Percentiles rank a stretch among this genome's conserved stretches.
Evolutionary conservation across 2,329 filamentous ascomycete species (phyloP).

Genomic region (Fusarium coicis): DNA sequence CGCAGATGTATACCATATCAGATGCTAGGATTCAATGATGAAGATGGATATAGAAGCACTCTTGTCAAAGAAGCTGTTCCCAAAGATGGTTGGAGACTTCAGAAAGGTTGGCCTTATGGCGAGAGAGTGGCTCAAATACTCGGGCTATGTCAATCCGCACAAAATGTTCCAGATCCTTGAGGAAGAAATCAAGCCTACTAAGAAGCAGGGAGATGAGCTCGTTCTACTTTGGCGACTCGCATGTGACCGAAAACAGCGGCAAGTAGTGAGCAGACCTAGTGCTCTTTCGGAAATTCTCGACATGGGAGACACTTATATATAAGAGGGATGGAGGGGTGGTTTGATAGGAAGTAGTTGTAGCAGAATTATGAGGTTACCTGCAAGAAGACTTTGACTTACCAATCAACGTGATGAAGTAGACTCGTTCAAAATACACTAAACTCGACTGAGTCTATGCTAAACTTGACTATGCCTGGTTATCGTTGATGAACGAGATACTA

Average conservation of each 20-base stretch:
- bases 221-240: neutral
- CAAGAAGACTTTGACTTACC: neutral
- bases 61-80: neutral
- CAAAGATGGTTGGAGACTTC: neutral
- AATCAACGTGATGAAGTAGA: neutral
- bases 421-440: neutral
- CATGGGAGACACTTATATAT: neutral
- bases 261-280: fast-evolving
- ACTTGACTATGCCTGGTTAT: no score
- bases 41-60: neutral
- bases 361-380: neutral
- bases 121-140: neutral
- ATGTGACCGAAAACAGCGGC: neutral
- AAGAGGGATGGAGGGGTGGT: neutral
- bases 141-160: neutral
- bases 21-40: neutral
- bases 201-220: neutral
- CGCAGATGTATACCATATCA: neutral
- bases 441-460: neutral
- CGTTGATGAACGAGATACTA: neutral
- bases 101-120: neutral
- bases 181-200: neutral
- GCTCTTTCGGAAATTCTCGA: neutral
- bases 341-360: neutral
- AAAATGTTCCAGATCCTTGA: neutral